Base-by-base conservation (phyloP, 108 stramenopile genomes). In the Pseudonitzschia delicatissima region DNA sequence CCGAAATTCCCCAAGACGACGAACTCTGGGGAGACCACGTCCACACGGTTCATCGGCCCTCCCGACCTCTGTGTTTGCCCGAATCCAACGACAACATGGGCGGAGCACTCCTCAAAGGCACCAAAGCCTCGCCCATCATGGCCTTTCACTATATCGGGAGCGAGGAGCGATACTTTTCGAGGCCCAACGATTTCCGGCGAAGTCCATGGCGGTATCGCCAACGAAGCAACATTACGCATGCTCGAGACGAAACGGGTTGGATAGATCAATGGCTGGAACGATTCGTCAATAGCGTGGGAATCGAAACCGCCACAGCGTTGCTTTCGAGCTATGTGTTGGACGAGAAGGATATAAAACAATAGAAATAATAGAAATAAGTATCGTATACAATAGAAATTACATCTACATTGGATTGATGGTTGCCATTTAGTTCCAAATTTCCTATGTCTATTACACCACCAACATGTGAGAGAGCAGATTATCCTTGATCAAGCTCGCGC, bases 121-220 rank as follows among this genome's bases (percentile, higher is more conserved):
- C 13, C 31, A 11, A 31, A 1, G 13, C 55, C 1, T 61, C 36
- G 32, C 78, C 78, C 23, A 29, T 81, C 35, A 36, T 49, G 15
- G 62, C 62, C 11, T 52, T 66, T 49, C 80, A 81, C 44, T 81
- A 81, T 31, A 11, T 73, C 31, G 80, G 80, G 58, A 70, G 76
- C 20, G 45, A 42, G 39, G 80, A 81, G 44, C 80, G 80, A 3
- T 77, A 77, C 63, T 36, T 53, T 34, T 55, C 58, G 3, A 48
- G 80, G 15, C 68, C 61, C 7, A 13, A 55, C 32, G 76, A 81
- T 65, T 39, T 50, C 9, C 64, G 78, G 31, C 64, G 78, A 5
- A 64, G 25, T 32, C 52, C 37, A 2, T 20, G 23, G 13, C 20
- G 21, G 35, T 42, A 61, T 26, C 33, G 23, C 3, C 36, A 61